phyloP scores from a whole-genome alignment of 2,329 filamentous ascomycete genomes.

The Periconia macrospinosa region DNA sequence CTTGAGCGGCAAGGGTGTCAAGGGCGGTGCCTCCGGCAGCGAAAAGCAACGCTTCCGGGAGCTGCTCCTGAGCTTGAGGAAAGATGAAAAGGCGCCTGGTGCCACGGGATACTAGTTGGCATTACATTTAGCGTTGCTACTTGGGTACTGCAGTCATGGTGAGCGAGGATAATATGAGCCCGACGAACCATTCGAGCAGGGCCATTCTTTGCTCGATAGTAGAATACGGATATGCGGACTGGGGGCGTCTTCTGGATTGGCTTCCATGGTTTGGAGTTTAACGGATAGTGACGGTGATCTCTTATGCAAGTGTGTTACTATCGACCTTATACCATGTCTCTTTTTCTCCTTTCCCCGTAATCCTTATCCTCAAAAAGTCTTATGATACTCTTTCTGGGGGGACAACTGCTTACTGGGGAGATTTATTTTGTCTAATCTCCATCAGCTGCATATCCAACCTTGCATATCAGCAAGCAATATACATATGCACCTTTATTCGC shows the following conservation, averaged over 20 bases:
- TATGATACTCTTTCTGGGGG: neutral
- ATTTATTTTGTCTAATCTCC: neutral
- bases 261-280: slow-evolving; percentile 2
- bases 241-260: neutral
- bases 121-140: neutral
- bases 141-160: neutral
- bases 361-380: neutral
- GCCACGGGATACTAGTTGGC: slow-evolving; percentile 48
- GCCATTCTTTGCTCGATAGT: neutral
- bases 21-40: slow-evolving; percentile 83
- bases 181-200: neutral
- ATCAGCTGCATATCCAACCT: no score
- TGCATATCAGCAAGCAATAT: no score
- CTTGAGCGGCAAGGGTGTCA: slow-evolving; percentile 86
- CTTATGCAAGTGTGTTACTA: slow-evolving; percentile 1
- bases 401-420: neutral
- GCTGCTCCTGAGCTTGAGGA: slow-evolving; percentile 80
- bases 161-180: slow-evolving; percentile 1
- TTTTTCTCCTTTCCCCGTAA: neutral
- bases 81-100: slow-evolving; percentile 84
- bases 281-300: neutral
- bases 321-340: neutral
- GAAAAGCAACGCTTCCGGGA: slow-evolving; percentile 97
- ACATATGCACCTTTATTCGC: no score
- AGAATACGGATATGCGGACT: neutral